A percentile compares a stretch with the other conserved stretches of the same genome.
These are phyloP conservation scores for Astragalus membranaceus DNA, from an alignment of 306 rosid genomes.

Conservation along the genomic window DNA sequence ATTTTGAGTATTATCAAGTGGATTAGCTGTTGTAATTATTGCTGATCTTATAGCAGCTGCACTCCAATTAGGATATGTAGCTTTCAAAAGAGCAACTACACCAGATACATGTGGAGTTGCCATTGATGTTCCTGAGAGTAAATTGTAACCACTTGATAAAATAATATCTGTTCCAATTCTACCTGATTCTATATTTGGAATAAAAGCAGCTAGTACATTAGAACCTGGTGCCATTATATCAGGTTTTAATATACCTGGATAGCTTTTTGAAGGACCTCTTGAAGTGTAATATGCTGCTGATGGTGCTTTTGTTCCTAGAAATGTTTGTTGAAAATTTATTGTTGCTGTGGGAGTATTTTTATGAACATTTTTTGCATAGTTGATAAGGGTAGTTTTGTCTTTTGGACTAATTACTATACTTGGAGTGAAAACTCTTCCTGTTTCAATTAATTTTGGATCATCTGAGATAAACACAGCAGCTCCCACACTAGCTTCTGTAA, in stretches of 20 bases:
- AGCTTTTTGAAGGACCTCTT: slow-evolving; percentile 45
- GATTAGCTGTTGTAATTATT: slow-evolving; percentile 43
- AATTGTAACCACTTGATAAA: slow-evolving; percentile 20
- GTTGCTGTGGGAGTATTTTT: slow-evolving; percentile 1
- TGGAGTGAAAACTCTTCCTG: slow-evolving; percentile 20
- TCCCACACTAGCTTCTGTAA: background rate
- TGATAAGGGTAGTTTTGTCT: slow-evolving; percentile 24
- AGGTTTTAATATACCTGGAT: slow-evolving; percentile 35
- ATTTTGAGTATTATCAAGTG: slow-evolving; percentile 24
- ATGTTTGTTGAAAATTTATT: slow-evolving; percentile 36
- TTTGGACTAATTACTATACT: slow-evolving; percentile 29
- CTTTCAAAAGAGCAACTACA: slow-evolving; percentile 36
- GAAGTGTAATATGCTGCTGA: slow-evolving; percentile 37
- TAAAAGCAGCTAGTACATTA: slow-evolving; percentile 39
- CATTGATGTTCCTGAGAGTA: slow-evolving; percentile 56
- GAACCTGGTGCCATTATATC: slow-evolving; percentile 57
- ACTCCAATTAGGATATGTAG: slow-evolving; percentile 45
- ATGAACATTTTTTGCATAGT: slow-evolving; percentile 14
- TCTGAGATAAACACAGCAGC: slow-evolving; percentile 36
- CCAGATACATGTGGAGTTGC: slow-evolving; percentile 55
- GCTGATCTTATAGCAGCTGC: slow-evolving; percentile 48
- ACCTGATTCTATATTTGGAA: slow-evolving; percentile 1
- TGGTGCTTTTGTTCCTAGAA: slow-evolving; percentile 34
- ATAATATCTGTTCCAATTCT: slow-evolving; percentile 22
- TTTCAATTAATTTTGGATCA: slow-evolving; percentile 25